These are phyloP conservation scores for Fusarium lateritium DNA, from an alignment of 2,329 filamentous ascomycete genomes.

Conservation along the genomic window DNA sequence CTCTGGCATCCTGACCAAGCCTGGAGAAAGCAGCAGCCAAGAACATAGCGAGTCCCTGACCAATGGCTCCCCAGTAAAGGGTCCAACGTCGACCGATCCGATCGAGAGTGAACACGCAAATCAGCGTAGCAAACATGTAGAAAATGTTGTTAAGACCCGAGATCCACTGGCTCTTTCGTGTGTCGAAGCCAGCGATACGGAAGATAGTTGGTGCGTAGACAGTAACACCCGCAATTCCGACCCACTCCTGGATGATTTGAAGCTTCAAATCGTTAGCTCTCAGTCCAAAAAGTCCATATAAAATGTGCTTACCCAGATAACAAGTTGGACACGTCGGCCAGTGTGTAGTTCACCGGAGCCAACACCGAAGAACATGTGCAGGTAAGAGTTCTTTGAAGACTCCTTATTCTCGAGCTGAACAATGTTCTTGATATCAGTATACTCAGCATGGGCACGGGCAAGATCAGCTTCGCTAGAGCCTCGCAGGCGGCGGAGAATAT, in stretches of 20 bases:
- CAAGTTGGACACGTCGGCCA: slow-evolving; percentile 76
- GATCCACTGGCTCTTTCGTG: slow-evolving; percentile 74
- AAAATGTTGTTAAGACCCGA: slow-evolving; percentile 68
- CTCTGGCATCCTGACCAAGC: slow-evolving; percentile 67
- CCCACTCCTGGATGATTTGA: slow-evolving; percentile 42
- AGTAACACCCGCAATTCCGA: slow-evolving; percentile 76
- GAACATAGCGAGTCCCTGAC: slow-evolving; percentile 77
- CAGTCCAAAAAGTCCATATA: rapidly evolving
- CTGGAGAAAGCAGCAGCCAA: slow-evolving; percentile 67
- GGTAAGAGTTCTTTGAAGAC: slow-evolving; percentile 70
- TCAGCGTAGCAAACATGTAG: slow-evolving; percentile 74
- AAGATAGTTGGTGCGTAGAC: slow-evolving; percentile 73
- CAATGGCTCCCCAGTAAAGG: slow-evolving; percentile 76
- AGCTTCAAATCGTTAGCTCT: neutral
- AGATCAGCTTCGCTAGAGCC: slow-evolving; percentile 69
- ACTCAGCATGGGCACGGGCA: slow-evolving; percentile 72
- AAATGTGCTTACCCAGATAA: slow-evolving; percentile 69
- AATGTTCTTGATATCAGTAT: slow-evolving; percentile 76
- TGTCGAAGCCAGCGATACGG: slow-evolving; percentile 75
- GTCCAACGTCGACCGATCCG: slow-evolving; percentile 78
- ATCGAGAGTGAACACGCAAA: slow-evolving; percentile 79
- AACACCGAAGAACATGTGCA: slow-evolving; percentile 76
- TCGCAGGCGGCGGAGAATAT: slow-evolving; percentile 74
- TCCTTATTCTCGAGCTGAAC: slow-evolving; percentile 67
- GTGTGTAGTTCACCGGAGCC: slow-evolving; percentile 77